Conservation (phyloP, 1,139 yeast species). For the Debaryomyces udenii region DNA sequence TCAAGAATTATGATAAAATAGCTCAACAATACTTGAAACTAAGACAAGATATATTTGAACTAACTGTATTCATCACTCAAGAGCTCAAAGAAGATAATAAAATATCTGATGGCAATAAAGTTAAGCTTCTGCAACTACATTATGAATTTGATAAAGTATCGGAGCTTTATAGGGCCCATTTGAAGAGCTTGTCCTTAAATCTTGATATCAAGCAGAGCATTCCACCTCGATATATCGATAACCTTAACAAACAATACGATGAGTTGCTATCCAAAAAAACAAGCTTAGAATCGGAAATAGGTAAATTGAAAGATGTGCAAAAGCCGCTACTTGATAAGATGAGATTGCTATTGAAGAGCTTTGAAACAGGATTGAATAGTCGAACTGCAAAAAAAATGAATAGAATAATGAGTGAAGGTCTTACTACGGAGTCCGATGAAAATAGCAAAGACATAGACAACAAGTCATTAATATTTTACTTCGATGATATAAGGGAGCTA, state of each 20-base stretch:
- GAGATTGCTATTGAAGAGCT: conserved; percentile 28
- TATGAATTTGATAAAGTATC: conserved; percentile 33
- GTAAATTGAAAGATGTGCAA: conserved; percentile 33
- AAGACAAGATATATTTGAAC: conserved; percentile 36
- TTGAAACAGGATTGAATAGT: conserved; percentile 24
- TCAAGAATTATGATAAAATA: conserved; percentile 38
- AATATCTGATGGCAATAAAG: conserved; percentile 13
- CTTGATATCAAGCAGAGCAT: conserved; percentile 22
- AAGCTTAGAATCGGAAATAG: conserved; percentile 25
- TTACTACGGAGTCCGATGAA: conserved; percentile 10
- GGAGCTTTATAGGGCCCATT: conserved; percentile 30
- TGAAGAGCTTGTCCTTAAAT: conserved; percentile 25
- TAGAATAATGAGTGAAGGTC: conserved; percentile 13
- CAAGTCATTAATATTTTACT: conserved; percentile 24
- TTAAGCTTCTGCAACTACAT: conserved; percentile 24
- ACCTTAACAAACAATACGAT: conserved; percentile 26
- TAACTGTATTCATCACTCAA: conserved; percentile 18
- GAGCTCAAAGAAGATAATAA: conserved; percentile 17
- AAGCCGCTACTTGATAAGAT: conserved; percentile 43
- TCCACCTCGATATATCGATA: conserved; percentile 24
- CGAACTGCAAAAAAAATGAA: conserved; percentile 17
- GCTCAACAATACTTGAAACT: conserved; percentile 36
- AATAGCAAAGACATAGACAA: conserved; percentile 20
- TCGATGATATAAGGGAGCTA: conserved; percentile 23
- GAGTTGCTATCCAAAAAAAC: conserved; percentile 22